A percentile compares a stretch with the other conserved stretches of the same genome.
phyloP scores from a whole-genome alignment of 192 early-diverging fungal genomes.

The Backusella luteola region DNA sequence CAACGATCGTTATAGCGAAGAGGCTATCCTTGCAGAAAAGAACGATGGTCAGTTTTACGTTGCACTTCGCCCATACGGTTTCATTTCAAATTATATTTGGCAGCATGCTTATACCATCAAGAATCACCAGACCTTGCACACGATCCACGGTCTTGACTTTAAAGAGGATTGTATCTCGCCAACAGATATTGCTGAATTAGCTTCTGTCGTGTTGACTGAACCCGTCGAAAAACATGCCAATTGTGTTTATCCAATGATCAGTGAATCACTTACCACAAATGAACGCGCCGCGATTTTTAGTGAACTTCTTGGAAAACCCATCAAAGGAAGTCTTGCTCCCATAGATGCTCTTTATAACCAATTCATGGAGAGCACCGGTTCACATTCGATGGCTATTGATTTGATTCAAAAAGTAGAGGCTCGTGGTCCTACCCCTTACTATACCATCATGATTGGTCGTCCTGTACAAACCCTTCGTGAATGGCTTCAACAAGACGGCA shows the following conservation, averaged over 20 bases:
- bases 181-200: no score
- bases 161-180: no score
- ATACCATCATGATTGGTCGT: neutral
- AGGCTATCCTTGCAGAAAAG: neutral
- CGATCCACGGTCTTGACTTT: neutral
- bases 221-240: neutral
- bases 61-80: slow-evolving; percentile 16
- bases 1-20: neutral
- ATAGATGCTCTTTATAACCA: neutral
- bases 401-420: neutral
- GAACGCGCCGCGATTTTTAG: slow-evolving; percentile 11
- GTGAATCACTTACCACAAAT: neutral
- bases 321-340: neutral
- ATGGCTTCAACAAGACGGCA: neutral
- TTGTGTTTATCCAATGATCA: slow-evolving; percentile 17
- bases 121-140: no score
- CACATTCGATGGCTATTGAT: neutral
- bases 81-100: slow-evolving; percentile 11
- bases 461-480: neutral
- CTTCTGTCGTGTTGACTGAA: no score
- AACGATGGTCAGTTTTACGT: slow-evolving; percentile 7
- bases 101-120: neutral
- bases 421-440: neutral
- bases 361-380: neutral
- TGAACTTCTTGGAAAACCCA: slow-evolving; percentile 9